Percentiles rank a stretch among this genome's conserved stretches.
phyloP scores from a whole-genome alignment of 352 stramenopile species.

The Phytophthora quininea region DNA sequence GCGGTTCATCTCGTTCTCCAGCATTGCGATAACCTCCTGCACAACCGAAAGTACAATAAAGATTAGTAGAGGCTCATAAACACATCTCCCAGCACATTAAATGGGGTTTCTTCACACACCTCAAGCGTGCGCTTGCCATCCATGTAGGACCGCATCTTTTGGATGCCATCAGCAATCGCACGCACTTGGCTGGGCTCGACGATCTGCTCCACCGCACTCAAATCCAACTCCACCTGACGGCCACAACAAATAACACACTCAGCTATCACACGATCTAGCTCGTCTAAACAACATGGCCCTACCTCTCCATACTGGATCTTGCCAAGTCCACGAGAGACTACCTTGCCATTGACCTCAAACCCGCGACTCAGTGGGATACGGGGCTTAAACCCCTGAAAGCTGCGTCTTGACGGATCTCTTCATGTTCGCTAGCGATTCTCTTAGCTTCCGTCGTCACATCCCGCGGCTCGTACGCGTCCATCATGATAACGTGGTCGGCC shows the following conservation, averaged over 20 bases:
- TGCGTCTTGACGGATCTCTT: conserved; percentile 54
- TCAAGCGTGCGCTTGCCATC: conserved; percentile 63
- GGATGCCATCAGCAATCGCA: conserved; percentile 75
- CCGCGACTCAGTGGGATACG: conserved; percentile 60
- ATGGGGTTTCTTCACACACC: conserved; percentile 5
- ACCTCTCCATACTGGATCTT: conserved; percentile 90
- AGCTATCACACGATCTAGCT: no score
- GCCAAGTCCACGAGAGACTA: conserved; percentile 70
- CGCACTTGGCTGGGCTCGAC: conserved; percentile 90
- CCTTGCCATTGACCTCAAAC: conserved; percentile 78
- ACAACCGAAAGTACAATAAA: neutral
- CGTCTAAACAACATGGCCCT: neutral
- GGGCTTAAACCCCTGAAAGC: conserved; percentile 56
- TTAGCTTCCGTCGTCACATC: conserved; percentile 94
- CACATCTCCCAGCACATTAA: neutral
- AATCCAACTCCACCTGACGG: conserved; percentile 76
- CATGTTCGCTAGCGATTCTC: conserved; percentile 83
- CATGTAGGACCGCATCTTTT: conserved; percentile 59
- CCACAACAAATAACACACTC: neutral
- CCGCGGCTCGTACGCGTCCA: conserved; percentile 94
- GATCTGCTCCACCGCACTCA: conserved; percentile 88
- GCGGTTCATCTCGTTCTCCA: conserved; percentile 75
- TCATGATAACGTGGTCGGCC: conserved; percentile 96
- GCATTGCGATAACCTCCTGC: conserved; percentile 63
- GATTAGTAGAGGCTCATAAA: conserved; percentile 2